Base-by-base conservation (phyloP, 129 eudicot genomes). In the Apium graveolens region DNA sequence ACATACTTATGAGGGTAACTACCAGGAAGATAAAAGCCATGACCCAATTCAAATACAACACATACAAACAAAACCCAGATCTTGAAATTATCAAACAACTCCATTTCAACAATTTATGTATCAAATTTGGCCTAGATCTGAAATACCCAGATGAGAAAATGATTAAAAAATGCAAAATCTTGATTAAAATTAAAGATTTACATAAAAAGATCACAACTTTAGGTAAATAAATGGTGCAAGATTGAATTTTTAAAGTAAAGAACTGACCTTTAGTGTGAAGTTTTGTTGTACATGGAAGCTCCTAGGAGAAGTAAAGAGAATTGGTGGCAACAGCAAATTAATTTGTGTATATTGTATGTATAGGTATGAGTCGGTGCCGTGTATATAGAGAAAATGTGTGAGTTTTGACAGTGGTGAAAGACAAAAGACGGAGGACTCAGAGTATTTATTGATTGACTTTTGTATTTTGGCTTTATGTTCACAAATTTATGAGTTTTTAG, bases 11-110 rank as follows among this genome's bases (percentile, higher is more conserved):
- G 75, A 38, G 75, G 75, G 32, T 71, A 71, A 71, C 75, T 71
- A 39, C 75, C 75, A 38, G 75, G 75, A 38, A 71, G 75, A 71
- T 71, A 71, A 71, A 71, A 71, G 5, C 75, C 75, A 71, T 38
- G 75, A 71, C 75, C 75, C 75, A 38, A 71, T 8, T 38, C 16
- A 38, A 26, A 37, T 39, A 71, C 13, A 7, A 71, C n/a, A n/a
- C 45, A 71, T 9, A 21, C 24, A 39, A 71, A 39, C 75, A 71
- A 38, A 20, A 71, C 75, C 75, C 75, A 71, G 75, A 71, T 71
- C 75, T 71, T 71, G 49, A 20, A 71, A 21, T 71, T 71, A 38
- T 71, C 49, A 71, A 71, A 71, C 5, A 71, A 39, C 27, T 39
- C 75, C 75, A 71, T 71, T 39, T 39, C 27, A 37, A 37, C 43